These are phyloP conservation scores for Pestalotiopsis fici DNA, from an alignment of 2,329 filamentous ascomycete species.

Conservation along the genomic window DNA sequence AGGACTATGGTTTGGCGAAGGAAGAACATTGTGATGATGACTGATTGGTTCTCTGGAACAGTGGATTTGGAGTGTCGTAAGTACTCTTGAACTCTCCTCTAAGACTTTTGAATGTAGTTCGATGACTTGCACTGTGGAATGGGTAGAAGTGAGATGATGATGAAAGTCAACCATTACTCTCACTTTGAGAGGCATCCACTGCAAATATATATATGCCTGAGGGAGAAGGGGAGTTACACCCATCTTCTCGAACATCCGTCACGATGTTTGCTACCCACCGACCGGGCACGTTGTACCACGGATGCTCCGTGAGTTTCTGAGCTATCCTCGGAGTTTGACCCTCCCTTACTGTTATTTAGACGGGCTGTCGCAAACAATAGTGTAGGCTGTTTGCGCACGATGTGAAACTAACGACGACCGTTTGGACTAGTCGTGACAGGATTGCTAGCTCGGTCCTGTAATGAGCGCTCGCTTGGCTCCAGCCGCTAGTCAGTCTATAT, in stretches of 20 bases:
- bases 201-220: no score
- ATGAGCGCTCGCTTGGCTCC: not conserved
- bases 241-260: not conserved
- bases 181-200: no score
- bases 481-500: no score
- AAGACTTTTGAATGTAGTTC: no score
- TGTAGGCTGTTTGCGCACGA: not conserved
- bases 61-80: not conserved
- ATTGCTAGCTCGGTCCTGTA: not conserved
- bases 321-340: not conserved
- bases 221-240: no score
- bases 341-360: not conserved
- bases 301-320: not conserved
- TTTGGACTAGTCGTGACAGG: not conserved
- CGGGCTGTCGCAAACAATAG: not conserved
- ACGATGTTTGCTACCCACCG: not conserved
- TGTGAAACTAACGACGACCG: not conserved
- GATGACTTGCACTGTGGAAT: no score
- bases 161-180: no score
- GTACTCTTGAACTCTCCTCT: no score
- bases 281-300: not conserved
- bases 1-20: not conserved
- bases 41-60: not conserved
- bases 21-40: not conserved
- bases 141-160: no score